Conservation (phyloP, 371 early-diverging fungal species). For the Rhizomucor pusillus region DNA sequence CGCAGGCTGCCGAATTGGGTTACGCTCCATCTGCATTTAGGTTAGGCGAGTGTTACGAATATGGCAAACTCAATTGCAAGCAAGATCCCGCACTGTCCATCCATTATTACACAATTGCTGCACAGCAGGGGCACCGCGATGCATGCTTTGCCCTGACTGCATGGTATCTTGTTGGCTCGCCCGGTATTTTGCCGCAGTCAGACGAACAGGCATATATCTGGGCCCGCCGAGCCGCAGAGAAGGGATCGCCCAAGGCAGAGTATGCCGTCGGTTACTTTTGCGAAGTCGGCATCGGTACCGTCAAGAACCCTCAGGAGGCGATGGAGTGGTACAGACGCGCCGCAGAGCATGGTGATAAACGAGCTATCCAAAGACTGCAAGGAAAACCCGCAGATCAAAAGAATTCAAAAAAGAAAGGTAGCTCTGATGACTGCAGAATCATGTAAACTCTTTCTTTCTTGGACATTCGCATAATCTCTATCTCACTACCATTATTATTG, state of each 20-base stretch:
- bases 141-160: slow-evolving; percentile 87
- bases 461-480: no score
- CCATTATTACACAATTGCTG: slow-evolving; percentile 77
- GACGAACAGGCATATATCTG: slow-evolving; percentile 88
- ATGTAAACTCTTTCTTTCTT: slow-evolving; percentile 25
- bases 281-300: slow-evolving; percentile 79
- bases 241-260: slow-evolving; percentile 83
- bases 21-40: slow-evolving; percentile 77
- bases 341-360: slow-evolving; percentile 78
- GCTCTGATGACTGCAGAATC: slow-evolving; percentile 42
- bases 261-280: slow-evolving; percentile 87
- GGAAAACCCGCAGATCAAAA: slow-evolving; percentile 26
- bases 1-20: slow-evolving; percentile 73
- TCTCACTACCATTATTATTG: no score
- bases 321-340: slow-evolving; percentile 82
- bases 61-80: slow-evolving; percentile 65
- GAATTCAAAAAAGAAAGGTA: slow-evolving; percentile 25
- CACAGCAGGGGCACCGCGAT: slow-evolving; percentile 89
- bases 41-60: slow-evolving; percentile 80
- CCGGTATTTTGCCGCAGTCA: slow-evolving; percentile 74
- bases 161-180: slow-evolving; percentile 88
- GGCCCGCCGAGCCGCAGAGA: slow-evolving; percentile 85
- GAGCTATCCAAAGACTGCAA: slow-evolving; percentile 66
- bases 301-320: slow-evolving; percentile 66
- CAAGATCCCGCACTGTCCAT: slow-evolving; percentile 70